Evolutionary conservation across 148 eudicot genomes (phyloP).

Genomic region (Polygonum aviculare): DNA sequence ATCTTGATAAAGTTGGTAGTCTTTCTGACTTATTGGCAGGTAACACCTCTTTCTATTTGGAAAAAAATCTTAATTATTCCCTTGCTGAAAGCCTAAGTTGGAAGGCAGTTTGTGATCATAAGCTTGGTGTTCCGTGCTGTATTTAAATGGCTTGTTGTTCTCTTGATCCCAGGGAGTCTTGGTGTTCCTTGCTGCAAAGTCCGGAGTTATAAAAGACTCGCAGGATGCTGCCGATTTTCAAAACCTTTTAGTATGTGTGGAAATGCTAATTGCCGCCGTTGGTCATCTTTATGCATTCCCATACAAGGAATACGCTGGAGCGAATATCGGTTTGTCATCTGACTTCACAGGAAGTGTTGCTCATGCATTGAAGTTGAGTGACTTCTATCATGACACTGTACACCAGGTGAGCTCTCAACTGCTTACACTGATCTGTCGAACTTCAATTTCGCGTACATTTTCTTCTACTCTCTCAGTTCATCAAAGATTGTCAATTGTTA

Average conservation of each 20-base stretch:
- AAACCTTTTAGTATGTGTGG: slow-evolving; percentile 79
- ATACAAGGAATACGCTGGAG: slow-evolving; percentile 94
- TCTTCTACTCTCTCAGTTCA: background rate
- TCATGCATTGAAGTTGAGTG: slow-evolving; percentile 80
- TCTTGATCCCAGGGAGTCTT: slow-evolving; percentile 58
- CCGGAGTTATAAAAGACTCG: slow-evolving; percentile 64
- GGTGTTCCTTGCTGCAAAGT: slow-evolving; percentile 90
- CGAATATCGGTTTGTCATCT: slow-evolving; percentile 66
- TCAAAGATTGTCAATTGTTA: no score
- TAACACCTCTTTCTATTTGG: slow-evolving; percentile 11
- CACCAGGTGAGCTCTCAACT: slow-evolving; percentile 56
- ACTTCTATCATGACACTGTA: slow-evolving; percentile 94
- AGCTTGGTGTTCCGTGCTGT: no score
- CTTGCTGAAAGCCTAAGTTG: no score
- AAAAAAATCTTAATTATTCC: background rate
- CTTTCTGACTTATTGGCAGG: slow-evolving; percentile 99
- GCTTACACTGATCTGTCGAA: background rate
- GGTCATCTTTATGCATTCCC: slow-evolving; percentile 96
- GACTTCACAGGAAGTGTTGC: slow-evolving; percentile 77
- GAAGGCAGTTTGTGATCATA: no score
- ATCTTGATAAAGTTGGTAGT: slow-evolving; percentile 91
- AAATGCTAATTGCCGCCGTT: slow-evolving; percentile 94
- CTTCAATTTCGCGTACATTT: background rate
- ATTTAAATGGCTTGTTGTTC: no score
- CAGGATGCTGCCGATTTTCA: slow-evolving; percentile 91